Percentiles rank a stretch among this genome's conserved stretches.
Conservation (phyloP, 305 asterid genomes). For the Fraxinus paxiana region DNA sequence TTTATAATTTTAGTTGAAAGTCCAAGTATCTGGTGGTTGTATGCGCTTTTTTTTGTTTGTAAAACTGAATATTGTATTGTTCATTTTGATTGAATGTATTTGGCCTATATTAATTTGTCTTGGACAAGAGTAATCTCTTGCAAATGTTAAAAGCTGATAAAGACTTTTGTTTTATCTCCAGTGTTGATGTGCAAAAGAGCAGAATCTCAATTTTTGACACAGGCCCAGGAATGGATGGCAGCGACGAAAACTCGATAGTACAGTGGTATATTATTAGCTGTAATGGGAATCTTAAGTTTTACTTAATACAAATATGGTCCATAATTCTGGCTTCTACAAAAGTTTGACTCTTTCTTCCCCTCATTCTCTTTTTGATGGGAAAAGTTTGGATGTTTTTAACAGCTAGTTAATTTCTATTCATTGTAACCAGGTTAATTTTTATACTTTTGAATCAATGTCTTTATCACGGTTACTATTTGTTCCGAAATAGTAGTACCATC, state of each 20-base stretch:
- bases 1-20: neutral
- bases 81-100: neutral
- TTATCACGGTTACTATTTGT: neutral
- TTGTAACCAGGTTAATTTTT: neutral
- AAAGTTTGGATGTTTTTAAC: neutral
- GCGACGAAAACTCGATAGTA: slow-evolving; percentile 48
- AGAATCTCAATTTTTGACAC: slow-evolving; percentile 58
- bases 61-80: neutral
- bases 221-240: slow-evolving; percentile 81
- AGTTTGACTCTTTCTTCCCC: neutral
- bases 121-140: neutral
- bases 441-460: neutral
- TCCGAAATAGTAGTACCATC: neutral
- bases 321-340: slow-evolving; percentile 2
- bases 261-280: slow-evolving; percentile 49
- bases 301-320: slow-evolving; percentile 1
- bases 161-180: slow-evolving; percentile 31
- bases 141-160: slow-evolving; percentile 17
- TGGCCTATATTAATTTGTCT: slow-evolving; percentile 1
- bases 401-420: neutral
- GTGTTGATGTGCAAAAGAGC: slow-evolving; percentile 32
- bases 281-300: neutral
- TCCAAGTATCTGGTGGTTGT: neutral
- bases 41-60: no score
- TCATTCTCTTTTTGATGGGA: neutral